Conservation (phyloP, 768 basidiomycete genomes). For the Tylopilus vinaceipallidus region DNA sequence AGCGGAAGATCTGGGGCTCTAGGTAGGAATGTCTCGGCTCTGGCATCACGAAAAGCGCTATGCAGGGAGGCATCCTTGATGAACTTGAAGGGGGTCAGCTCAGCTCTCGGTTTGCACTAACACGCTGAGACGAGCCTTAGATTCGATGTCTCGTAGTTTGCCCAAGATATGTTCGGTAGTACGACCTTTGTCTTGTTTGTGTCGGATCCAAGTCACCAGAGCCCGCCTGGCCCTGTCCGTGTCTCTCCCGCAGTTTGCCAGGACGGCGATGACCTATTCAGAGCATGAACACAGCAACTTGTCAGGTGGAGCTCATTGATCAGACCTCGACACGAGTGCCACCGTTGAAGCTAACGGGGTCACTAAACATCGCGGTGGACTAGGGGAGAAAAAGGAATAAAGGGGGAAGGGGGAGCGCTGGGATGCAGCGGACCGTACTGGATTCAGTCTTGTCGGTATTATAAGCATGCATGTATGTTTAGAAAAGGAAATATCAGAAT, state of each 20-base stretch:
- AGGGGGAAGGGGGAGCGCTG: slow-evolving; percentile 3
- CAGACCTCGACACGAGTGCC: slow-evolving; percentile 30
- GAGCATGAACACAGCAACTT: neutral
- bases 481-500: slow-evolving; percentile 11
- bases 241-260: slow-evolving; percentile 34
- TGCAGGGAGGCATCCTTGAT: slow-evolving; percentile 29
- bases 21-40: slow-evolving; percentile 29
- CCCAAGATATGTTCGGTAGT: slow-evolving; percentile 30
- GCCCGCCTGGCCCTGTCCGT: slow-evolving; percentile 26
- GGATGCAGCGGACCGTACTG: neutral
- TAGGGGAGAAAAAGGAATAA: neutral
- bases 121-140: slow-evolving; percentile 20
- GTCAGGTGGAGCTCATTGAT: neutral
- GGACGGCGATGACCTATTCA: slow-evolving; percentile 29
- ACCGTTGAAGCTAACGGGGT: slow-evolving; percentile 28
- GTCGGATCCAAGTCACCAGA: slow-evolving; percentile 29
- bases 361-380: slow-evolving; percentile 19
- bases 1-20: slow-evolving; percentile 26
- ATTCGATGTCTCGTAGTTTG: slow-evolving; percentile 28
- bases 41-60: slow-evolving; percentile 33
- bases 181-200: slow-evolving; percentile 29
- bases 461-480: slow-evolving; percentile 9
- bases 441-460: slow-evolving; percentile 1
- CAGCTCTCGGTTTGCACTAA: neutral
- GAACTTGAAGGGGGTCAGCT: slow-evolving; percentile 20